Base-by-base conservation (phyloP, 345 rosid species). In the Luvunga scandens region DNA sequence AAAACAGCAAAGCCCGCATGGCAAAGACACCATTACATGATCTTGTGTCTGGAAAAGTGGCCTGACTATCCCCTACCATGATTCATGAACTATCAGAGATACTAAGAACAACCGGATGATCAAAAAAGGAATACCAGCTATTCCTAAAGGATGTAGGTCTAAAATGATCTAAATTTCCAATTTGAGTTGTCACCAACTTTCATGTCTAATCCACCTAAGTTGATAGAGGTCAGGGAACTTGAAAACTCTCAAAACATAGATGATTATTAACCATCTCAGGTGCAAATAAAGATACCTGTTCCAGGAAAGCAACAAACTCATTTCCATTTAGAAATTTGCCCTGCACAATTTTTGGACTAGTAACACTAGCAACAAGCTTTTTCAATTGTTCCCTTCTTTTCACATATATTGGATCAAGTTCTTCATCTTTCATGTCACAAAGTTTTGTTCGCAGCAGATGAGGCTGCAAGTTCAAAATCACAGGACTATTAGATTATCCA, bases 371-470 rank as follows among this genome's bases (percentile, higher is more conserved):
- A 77, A 97, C 98, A 56, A 97, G 83, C 74, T 87, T 83, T 86
- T 97, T 97, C 90, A 97, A 78, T 55, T 91, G 87, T 34, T 94
- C 95, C 83, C 93, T 91, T 85, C 79, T 97, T 83, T 83, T 76
- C 64, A 97, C 98, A 84, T 97, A 97, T 50, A 77, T n/a, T 13
- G 93, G 87, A 48, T 97, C 99, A 66, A 97, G 94, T 53, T 97
- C 95, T 77, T 81, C 90, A 84, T 97, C 99, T 85, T 92, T 93
- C 87, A 97, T 69, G 84, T 97, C 99, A 79, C 99, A 97, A 63
- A 97, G 98, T 89, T 91, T 97, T 39, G 99, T 97, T 61, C 99
- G 90, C 88, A 87, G 87, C 83, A 94, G 91, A 85, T 94, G 98
- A 70, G 98, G 98, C 98, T 94, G 89, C 59, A 81, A 60, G 76